phyloP scores from a whole-genome alignment of 306 rosid genomes.

The Sophora flavescens region DNA sequence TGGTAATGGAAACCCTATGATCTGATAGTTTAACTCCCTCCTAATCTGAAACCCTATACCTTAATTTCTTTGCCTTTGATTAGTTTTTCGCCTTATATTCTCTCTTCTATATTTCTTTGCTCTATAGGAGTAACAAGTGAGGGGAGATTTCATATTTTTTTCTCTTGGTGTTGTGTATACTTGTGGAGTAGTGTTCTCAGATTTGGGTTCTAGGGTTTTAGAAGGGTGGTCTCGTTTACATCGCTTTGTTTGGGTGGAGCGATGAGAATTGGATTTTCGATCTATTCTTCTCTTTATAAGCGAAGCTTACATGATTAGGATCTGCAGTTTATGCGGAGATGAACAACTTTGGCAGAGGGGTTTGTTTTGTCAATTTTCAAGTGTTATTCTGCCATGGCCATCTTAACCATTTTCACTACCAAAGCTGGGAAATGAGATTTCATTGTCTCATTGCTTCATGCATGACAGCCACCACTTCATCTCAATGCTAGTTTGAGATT shows the following conservation, averaged over 20 bases:
- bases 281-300: not conserved
- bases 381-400: not conserved
- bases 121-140: not conserved
- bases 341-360: not conserved
- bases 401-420: not conserved
- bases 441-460: constrained; percentile 39
- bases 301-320: not conserved
- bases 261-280: not conserved
- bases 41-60: not conserved
- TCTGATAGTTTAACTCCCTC: not conserved
- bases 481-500: not conserved
- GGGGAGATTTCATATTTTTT: not conserved
- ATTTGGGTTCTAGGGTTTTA: constrained; percentile 46
- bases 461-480: constrained; percentile 41
- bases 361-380: not conserved
- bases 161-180: too few relatives aligned
- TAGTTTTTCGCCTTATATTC: not conserved
- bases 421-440: not conserved
- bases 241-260: not conserved
- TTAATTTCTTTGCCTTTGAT: not conserved
- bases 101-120: not conserved
- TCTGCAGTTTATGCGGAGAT: not conserved
- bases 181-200: not conserved
- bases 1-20: constrained; percentile 27
- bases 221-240: not conserved